phyloP scores from a whole-genome alignment of 176 grass and related monocot species.

The Otatea glauca region DNA sequence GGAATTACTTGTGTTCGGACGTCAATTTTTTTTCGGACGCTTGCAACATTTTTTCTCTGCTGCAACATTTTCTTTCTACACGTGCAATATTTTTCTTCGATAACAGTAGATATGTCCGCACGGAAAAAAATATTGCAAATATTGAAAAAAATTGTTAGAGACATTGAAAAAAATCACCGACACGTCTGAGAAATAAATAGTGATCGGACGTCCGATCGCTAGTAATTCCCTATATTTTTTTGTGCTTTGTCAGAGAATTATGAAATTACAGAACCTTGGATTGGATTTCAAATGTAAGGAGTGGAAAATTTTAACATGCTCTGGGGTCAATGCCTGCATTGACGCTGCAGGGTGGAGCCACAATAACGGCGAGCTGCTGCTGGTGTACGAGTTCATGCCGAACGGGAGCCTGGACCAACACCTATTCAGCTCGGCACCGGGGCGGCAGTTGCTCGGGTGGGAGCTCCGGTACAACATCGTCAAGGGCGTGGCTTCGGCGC shows the following conservation, averaged over 20 bases:
- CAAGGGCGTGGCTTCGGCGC: conserved; percentile 73
- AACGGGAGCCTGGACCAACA: conserved; percentile 80
- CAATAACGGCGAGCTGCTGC: conserved; percentile 69
- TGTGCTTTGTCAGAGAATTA: background rate
- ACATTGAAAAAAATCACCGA: too few species aligned
- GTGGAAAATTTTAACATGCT: background rate
- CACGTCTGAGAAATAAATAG: too few species aligned
- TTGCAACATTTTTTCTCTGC: too few species aligned
- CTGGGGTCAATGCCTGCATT: background rate
- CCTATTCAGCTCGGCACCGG: conserved; percentile 36
- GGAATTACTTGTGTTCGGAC: too few species aligned
- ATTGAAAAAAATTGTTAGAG: too few species aligned
- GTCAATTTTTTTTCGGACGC: too few species aligned
- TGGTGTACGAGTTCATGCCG: conserved; percentile 88
- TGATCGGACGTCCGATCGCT: too few species aligned
- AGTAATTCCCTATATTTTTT: too few species aligned
- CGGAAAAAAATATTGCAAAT: too few species aligned
- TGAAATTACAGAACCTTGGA: background rate
- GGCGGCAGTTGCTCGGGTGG: conserved; percentile 56
- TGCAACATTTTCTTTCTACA: too few species aligned
- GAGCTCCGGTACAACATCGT: conserved; percentile 77
- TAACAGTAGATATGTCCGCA: too few species aligned
- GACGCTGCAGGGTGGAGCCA: conserved; percentile 76
- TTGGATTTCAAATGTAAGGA: background rate
- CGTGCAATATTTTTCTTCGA: too few species aligned